Base-by-base conservation (phyloP, 352 stramenopile species). In the Pythium sp. region DNA sequence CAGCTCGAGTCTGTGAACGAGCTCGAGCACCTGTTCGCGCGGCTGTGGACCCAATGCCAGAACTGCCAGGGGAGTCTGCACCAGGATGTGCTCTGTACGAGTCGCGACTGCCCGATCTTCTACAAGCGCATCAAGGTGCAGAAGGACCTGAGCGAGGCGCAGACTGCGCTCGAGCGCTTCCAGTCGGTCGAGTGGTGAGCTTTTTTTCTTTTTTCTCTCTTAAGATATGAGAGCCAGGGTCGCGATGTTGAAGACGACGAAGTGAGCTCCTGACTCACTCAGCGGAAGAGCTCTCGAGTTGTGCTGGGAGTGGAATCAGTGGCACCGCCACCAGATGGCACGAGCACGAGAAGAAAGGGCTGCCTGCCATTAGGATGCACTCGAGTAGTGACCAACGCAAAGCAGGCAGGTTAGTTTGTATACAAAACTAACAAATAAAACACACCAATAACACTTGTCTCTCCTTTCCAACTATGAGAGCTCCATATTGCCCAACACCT, bases 101-200 rank as follows among this genome's bases (percentile, higher is more conserved):
- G 95, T 71, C 94, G 97, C 72, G 98, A 99, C 71, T 99, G 98
- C 65, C 95, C 95, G 36, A 99, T 99, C 69, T 99, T 99, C 75
- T 99, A 99, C 84, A 98, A 99, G 73, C 93, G 98, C 64, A 99
- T 99, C 77, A 99, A 99, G 85, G 97, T 99, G 36, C 95, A 99
- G 79, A 98, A 98, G 71, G 98, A 99, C 68, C 91, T 99, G 62
- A 85, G 91, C 56, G 88, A 98, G 63, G 91, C 92, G 5, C 94
- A 99, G 73, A 84, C 95, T 5, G 82, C 94, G 56, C 76, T 99
- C 59, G 95, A 99, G 67, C 95, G 95, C 70, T 99, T 99, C 75
- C 80, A 94, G 66, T 90, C 84, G 2, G 79, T 90, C 57, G 87
- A 97, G 74, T 86, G 87, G 91, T 89, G 86, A 79, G 74, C 9